phyloP scores from a whole-genome alignment of 2,329 filamentous ascomycete species.

The Neobulgaria alba region DNA sequence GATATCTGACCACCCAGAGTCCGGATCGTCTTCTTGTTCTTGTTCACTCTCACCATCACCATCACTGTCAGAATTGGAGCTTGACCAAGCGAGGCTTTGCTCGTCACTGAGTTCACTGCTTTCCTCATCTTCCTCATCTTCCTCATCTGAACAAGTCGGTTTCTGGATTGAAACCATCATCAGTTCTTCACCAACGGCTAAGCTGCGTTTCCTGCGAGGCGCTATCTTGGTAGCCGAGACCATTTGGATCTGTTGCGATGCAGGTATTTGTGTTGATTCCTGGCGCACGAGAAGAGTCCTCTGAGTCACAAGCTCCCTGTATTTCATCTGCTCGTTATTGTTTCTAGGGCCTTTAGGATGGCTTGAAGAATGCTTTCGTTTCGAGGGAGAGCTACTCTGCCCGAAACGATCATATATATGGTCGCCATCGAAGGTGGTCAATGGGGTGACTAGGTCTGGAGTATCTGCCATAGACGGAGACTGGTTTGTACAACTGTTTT shows the following conservation, averaged over 20 bases:
- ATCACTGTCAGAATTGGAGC: no score
- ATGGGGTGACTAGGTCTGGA: background rate
- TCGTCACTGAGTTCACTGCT: no score
- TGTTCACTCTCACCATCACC: no score
- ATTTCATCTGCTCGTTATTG: no score
- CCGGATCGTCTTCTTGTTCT: no score
- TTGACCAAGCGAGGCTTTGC: no score
- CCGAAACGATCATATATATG: background rate
- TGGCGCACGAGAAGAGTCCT: background rate
- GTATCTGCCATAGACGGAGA: background rate
- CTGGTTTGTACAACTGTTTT: background rate
- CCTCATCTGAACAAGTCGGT: background rate
- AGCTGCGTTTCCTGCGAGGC: background rate
- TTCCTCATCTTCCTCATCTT: background rate
- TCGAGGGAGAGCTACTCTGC: background rate
- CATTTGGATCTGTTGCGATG: background rate
- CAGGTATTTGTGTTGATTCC: background rate
- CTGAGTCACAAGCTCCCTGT: background rate
- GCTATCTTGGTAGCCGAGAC: background rate
- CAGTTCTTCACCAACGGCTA: conserved; percentile 1
- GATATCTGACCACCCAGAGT: no score
- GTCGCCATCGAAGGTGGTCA: background rate
- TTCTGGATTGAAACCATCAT: conserved; percentile 2
- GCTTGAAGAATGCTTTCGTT: background rate
- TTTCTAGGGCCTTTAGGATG: background rate